Conservation (phyloP, 2,329 filamentous ascomycete genomes). For the Neonectria sp. region DNA sequence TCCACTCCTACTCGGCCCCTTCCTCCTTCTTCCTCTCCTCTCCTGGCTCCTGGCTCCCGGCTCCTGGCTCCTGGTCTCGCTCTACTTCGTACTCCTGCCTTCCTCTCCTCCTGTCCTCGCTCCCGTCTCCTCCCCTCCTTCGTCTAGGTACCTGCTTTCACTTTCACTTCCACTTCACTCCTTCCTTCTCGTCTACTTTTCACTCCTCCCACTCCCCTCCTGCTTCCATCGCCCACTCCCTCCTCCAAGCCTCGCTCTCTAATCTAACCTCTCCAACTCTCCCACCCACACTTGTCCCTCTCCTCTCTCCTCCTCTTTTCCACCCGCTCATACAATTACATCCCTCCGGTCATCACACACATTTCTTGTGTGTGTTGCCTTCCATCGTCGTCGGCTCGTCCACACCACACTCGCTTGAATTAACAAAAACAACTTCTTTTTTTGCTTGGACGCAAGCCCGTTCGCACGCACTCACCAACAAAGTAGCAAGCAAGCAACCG, state of each 20-base stretch:
- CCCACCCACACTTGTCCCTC: constrained; percentile 32
- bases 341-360: constrained; percentile 28
- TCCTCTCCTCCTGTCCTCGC: constrained; percentile 16
- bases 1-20: not conserved
- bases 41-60: constrained; percentile 23
- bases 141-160: not conserved
- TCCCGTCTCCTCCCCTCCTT: constrained; percentile 30
- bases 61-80: constrained; percentile 24
- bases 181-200: constrained; percentile 29
- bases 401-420: constrained; percentile 36
- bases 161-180: constrained; percentile 17
- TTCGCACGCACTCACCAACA: constrained; percentile 17
- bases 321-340: constrained; percentile 34
- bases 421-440: constrained; percentile 11
- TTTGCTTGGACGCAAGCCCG: constrained; percentile 28
- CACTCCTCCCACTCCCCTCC: constrained; percentile 31
- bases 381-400: constrained; percentile 29
- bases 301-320: constrained; percentile 37
- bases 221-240: constrained; percentile 30
- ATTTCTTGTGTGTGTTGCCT: constrained; percentile 28
- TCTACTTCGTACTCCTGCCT: constrained; percentile 16
- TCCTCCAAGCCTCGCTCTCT: constrained; percentile 35
- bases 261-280: constrained; percentile 33
- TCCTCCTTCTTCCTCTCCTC: constrained; percentile 10
- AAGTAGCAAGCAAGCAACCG: constrained; percentile 4